Evolutionary conservation across 371 early-diverging fungal genomes (phyloP).

Genomic region (Syncephalis plumigaleata): DNA sequence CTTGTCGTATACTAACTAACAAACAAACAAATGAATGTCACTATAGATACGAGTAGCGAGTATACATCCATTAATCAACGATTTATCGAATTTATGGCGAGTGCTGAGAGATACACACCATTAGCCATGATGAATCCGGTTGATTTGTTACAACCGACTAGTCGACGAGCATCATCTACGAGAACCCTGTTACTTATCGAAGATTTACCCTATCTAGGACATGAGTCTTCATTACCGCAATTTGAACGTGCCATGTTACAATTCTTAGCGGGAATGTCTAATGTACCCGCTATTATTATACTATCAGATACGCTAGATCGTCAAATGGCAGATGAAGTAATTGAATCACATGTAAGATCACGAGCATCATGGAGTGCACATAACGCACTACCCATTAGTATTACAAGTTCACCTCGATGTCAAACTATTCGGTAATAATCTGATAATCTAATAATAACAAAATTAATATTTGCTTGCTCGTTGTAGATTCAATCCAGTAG

Average conservation of each 20-base stretch:
- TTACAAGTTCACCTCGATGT: neutral
- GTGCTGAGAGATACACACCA: neutral
- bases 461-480: too few relatives aligned
- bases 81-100: neutral
- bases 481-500: neutral
- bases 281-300: neutral
- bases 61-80: neutral
- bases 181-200: neutral
- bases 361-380: neutral
- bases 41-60: neutral
- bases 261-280: neutral
- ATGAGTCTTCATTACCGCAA: neutral
- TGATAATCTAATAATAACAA: neutral
- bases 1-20: too few relatives aligned
- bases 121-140: neutral
- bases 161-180: neutral
- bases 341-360: neutral
- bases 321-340: neutral
- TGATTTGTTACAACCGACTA: neutral
- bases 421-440: neutral
- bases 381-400: neutral
- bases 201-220: neutral
- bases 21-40: neutral
- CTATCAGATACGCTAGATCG: neutral
- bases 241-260: neutral